phyloP scores from a whole-genome alignment of 371 early-diverging fungal genomes.

The Blyttiomyces sp. region DNA sequence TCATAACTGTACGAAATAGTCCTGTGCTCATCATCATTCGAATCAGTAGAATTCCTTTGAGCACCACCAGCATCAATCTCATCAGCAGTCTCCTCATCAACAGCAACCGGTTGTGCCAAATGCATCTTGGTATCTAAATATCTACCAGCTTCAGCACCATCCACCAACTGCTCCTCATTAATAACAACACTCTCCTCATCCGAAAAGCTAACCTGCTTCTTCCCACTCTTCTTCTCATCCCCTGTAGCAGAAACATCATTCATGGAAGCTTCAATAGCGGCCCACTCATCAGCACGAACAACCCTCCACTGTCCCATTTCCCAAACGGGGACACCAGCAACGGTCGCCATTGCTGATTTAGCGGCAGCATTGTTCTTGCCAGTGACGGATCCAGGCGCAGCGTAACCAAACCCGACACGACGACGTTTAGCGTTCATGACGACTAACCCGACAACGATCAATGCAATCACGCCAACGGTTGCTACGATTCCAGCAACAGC shows the following conservation, averaged over 20 bases:
- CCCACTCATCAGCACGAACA: constrained; percentile 15
- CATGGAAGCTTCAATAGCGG: neutral
- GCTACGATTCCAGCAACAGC: too few relatives aligned
- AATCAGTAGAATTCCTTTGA: too few relatives aligned
- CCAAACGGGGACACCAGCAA: constrained; percentile 11
- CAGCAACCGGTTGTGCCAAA: neutral
- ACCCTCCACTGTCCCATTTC: constrained; percentile 18
- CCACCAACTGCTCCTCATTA: neutral
- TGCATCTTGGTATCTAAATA: neutral
- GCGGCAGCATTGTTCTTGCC: neutral
- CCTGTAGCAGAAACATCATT: neutral
- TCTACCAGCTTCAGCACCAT: neutral
- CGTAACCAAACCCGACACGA: neutral
- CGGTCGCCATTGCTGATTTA: too few relatives aligned
- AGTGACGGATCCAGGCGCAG: neutral
- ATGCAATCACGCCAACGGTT: too few relatives aligned
- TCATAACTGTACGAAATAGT: constrained; percentile 15
- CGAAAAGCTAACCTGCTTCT: constrained; percentile 3
- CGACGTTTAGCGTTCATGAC: too few relatives aligned
- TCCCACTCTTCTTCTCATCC: neutral
- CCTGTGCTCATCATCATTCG: neutral
- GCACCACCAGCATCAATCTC: neutral
- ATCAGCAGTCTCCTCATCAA: neutral
- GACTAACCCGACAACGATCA: too few relatives aligned
- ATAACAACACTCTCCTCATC: neutral